Base-by-base conservation (phyloP, 176 grass and related monocot species). In the Urochloa ruziziensis region DNA sequence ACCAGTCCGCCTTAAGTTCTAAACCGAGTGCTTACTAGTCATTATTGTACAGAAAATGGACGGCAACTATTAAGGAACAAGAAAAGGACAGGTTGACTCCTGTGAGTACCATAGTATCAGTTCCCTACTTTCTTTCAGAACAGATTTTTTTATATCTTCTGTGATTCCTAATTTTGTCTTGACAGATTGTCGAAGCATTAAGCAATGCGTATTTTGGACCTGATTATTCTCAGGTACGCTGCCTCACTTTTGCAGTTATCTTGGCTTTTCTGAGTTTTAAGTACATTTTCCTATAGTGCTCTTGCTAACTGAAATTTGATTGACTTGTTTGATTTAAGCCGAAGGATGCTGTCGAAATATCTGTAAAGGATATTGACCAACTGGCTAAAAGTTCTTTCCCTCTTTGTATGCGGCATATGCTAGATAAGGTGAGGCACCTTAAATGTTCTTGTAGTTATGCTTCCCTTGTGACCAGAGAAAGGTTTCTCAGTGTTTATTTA, bases 351-450 rank as follows among this genome's bases (percentile, higher is more conserved):
- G 86, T 75, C 7, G 93, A 99, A 75, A 92, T 99, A 89, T 96
- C 87, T 78, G 64, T 93, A 21, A 96, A 99, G 87, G 93, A 99
- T 87, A 99, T 99, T 78, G 88, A 96, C 78, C 87, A 90, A 82
- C 85, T 94, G 53, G 87, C 91, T 77, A 90, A 40, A 84, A 94
- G 27, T 77, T 94, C 96, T 61, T 99, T 99, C 90, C 96, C 96
- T 64, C 96, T 99, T 87, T 99, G 96, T 68, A 99, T 99, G 91
- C 77, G 87, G 43, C 96, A 99, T 84, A 93, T 99, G 79, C 89
- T 99, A 88, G 91, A 86, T 68, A 99, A 96, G 93, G 93, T 93
- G 67, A 85, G 42, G 43, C 49, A 71, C 67, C 48, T 78, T 73
- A 67, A 80, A 81, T 72, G 6, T 70, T 86, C 30, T 21, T 37